A percentile compares a stretch with the other conserved stretches of the same genome.
Evolutionary conservation across 192 early-diverging fungal species (phyloP).

Genomic region (Mortierella hygrophila): DNA sequence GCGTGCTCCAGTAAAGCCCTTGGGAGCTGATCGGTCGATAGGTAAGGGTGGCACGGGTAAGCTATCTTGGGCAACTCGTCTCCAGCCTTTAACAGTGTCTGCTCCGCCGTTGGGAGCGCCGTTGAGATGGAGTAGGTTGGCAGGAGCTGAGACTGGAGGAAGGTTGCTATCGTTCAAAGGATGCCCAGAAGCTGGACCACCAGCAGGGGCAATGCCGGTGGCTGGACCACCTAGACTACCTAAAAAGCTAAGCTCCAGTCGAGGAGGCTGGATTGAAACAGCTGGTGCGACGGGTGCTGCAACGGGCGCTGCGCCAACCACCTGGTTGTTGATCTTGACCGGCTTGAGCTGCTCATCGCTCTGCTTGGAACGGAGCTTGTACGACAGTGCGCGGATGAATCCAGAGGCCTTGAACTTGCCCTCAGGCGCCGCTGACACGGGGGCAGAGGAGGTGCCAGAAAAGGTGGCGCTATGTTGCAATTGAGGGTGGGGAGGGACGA

Average conservation of each 20-base stretch:
- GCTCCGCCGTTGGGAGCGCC: constrained; percentile 16
- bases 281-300: constrained; percentile 15
- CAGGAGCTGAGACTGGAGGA: constrained; percentile 33
- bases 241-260: constrained; percentile 52
- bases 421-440: constrained; percentile 7
- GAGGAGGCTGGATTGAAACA: constrained; percentile 49
- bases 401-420: constrained; percentile 51
- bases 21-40: constrained; percentile 5
- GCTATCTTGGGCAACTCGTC: constrained; percentile 27
- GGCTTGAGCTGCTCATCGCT: constrained; percentile 47
- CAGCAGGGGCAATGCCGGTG: neutral
- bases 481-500: neutral
- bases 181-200: neutral
- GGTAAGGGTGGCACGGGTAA: constrained; percentile 14
- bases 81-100: constrained; percentile 27
- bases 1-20: constrained; percentile 29
- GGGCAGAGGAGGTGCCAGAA: constrained; percentile 12
- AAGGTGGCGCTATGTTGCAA: constrained; percentile 18
- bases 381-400: constrained; percentile 48
- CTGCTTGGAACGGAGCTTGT: constrained; percentile 53
- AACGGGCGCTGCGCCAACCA: constrained; percentile 14
- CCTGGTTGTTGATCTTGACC: constrained; percentile 48
- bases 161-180: neutral
- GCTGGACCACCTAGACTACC: constrained; percentile 7
- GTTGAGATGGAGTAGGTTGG: neutral